Base-by-base conservation (phyloP, 192 early-diverging fungal species). In the Gamsiella multidivaricata region DNA sequence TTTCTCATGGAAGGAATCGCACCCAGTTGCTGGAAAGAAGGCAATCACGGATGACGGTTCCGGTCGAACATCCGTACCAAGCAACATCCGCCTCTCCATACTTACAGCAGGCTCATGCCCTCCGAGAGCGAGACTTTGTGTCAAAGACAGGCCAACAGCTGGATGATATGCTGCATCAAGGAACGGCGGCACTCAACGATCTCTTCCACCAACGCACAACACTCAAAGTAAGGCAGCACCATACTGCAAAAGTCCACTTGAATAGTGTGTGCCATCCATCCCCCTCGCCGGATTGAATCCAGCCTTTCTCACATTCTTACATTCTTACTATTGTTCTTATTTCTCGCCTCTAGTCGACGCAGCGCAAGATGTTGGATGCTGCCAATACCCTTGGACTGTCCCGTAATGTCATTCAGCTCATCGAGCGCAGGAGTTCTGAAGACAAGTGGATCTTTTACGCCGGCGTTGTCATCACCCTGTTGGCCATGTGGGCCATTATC, bases 361-460 rank as follows among this genome's bases (percentile, higher is more conserved):
- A 88, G 71, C 69, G 83, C 50, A 83, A 81, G 58, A 75, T 88
- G 26, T 59, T 84, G 66, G 87, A 88, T 64, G 80, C 85, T 55
- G 85, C 83, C 20, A 85, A 84, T 73, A 82, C 84, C n/a, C 76
- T 88, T 2, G 87, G 87, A 17, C 69, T 88, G 43, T 88, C 87
- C 22, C 84, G 84, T 54, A 87, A 83, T 80, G 84, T 85, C 11
- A 88, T 88, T 34, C 79, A 85, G 34, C 82, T 82, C 61, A 87
- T 88, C 65, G 87, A 88, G 54, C 79, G 87, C 39, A 69, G 85
- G 46, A 83, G 83, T 47, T 33, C 62, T 34, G 84, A 88, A 55
- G 87, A 88, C 68, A 88, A 84, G 29, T 88, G 87, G 87, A 87
- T 88, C 36, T 88, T 88, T 61, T 81, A 84, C 61, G 80, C 62